A percentile compares a stretch with the other conserved stretches of the same genome.
Evolutionary conservation across 2,329 filamentous ascomycete genomes (phyloP).

Genomic region (Triangularia setosa): DNA sequence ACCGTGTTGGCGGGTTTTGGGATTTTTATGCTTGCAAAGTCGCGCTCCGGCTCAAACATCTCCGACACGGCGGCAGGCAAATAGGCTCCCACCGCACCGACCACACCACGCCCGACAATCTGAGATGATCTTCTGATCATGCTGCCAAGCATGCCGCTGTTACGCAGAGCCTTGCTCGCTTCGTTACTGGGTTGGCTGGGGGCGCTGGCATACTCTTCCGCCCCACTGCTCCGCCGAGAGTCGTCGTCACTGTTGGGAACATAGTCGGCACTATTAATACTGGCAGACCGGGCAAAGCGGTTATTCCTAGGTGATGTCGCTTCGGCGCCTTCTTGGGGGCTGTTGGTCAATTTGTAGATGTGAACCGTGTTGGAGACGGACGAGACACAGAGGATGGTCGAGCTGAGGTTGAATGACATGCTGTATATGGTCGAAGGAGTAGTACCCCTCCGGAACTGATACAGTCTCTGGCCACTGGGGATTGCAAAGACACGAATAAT

Average conservation of each 20-base stretch:
- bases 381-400: slow-evolving; percentile 89
- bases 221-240: slow-evolving; percentile 46
- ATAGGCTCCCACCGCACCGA: slow-evolving; percentile 85
- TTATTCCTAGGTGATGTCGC: slow-evolving; percentile 39
- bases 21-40: slow-evolving; percentile 96
- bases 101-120: slow-evolving; percentile 84
- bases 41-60: slow-evolving; percentile 92
- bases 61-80: slow-evolving; percentile 90
- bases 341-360: slow-evolving; percentile 70
- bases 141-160: slow-evolving; percentile 78
- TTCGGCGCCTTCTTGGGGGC: not conserved
- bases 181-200: not conserved
- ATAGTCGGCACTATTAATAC: slow-evolving; percentile 45
- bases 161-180: slow-evolving; percentile 35
- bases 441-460: slow-evolving; percentile 91
- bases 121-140: slow-evolving; percentile 94
- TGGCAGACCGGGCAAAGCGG: slow-evolving; percentile 51
- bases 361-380: slow-evolving; percentile 96
- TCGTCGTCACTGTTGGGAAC: slow-evolving; percentile 48
- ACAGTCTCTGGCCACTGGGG: slow-evolving; percentile 85
- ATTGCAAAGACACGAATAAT: slow-evolving; percentile 96
- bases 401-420: slow-evolving; percentile 97
- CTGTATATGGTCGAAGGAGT: slow-evolving; percentile 95
- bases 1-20: slow-evolving; percentile 53
- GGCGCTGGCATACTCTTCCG: slow-evolving; percentile 33